Conservation (phyloP, 192 early-diverging fungal genomes). For the Globomyces pollinis-pini region DNA sequence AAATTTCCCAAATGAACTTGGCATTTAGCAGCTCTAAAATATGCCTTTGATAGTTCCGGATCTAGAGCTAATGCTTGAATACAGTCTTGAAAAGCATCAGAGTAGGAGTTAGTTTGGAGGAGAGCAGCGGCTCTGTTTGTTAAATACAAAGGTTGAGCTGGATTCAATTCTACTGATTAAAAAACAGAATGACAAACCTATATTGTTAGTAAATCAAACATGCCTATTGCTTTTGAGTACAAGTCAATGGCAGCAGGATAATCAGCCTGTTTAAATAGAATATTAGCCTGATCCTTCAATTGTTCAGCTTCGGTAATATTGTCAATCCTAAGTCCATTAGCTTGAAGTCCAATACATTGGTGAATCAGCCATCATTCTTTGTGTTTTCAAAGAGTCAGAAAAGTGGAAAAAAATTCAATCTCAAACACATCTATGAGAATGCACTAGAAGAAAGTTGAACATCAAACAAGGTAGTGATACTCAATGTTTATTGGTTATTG, state of each 20-base stretch:
- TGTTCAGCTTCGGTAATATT: constrained; percentile 40
- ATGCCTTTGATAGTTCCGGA: constrained; percentile 52
- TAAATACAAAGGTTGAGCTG: constrained; percentile 58
- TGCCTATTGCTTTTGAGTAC: constrained; percentile 66
- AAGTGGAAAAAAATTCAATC: no score
- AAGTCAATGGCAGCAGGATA: constrained; percentile 61
- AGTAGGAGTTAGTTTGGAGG: constrained; percentile 57
- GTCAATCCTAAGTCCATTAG: no score
- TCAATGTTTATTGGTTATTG: no score
- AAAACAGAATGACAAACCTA: no score
- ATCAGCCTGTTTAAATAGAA: constrained; percentile 58
- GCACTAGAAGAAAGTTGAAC: no score
- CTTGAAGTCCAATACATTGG: no score
- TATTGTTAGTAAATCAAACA: no score
- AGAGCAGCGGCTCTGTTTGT: constrained; percentile 74
- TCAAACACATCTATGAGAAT: no score
- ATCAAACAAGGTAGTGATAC: no score
- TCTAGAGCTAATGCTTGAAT: constrained; percentile 50
- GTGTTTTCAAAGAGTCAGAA: no score
- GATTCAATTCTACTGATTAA: constrained; percentile 35
- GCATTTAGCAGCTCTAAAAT: constrained; percentile 64
- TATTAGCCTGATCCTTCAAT: constrained; percentile 63
- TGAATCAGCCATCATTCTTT: no score
- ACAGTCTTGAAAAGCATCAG: constrained; percentile 58
- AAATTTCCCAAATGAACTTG: constrained; percentile 62